phyloP scores from a whole-genome alignment of 768 basidiomycete genomes.

The Leccinum subtestaceum region DNA sequence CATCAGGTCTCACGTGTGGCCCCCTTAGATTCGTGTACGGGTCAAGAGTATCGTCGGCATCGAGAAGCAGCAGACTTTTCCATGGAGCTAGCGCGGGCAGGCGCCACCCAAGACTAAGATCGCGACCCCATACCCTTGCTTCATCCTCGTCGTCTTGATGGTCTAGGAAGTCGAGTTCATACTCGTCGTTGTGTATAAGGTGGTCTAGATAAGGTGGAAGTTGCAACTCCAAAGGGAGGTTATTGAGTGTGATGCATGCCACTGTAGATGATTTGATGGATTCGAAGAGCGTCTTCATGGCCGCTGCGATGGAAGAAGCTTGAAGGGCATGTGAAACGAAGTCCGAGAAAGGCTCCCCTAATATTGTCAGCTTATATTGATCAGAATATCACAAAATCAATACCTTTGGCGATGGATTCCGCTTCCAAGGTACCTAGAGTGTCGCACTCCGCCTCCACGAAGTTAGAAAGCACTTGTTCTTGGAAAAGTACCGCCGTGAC shows the following conservation, averaged over 20 bases:
- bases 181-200: conserved; percentile 63
- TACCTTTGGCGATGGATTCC: conserved; percentile 63
- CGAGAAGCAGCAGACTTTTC: conserved; percentile 84
- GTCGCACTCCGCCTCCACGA: conserved; percentile 81
- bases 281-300: conserved; percentile 80
- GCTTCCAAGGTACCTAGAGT: conserved; percentile 69
- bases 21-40: conserved; percentile 59
- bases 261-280: conserved; percentile 73
- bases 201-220: conserved; percentile 78
- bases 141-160: conserved; percentile 53
- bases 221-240: conserved; percentile 80
- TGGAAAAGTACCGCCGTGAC: conserved; percentile 90
- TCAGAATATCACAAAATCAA: conserved; percentile 33
- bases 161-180: conserved; percentile 49
- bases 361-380: conserved; percentile 8
- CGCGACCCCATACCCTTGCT: conserved; percentile 59
- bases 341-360: conserved; percentile 59
- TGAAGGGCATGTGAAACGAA: conserved; percentile 59
- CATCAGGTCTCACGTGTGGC: conserved; percentile 60
- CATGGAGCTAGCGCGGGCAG: conserved; percentile 79
- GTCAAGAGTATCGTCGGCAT: conserved; percentile 54
- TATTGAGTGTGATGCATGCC: conserved; percentile 74
- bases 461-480: conserved; percentile 84
- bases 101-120: conserved; percentile 68
- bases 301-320: conserved; percentile 67